These are phyloP conservation scores for Jatropha podagrica DNA, from an alignment of 441 rosid species.

Conservation along the genomic window DNA sequence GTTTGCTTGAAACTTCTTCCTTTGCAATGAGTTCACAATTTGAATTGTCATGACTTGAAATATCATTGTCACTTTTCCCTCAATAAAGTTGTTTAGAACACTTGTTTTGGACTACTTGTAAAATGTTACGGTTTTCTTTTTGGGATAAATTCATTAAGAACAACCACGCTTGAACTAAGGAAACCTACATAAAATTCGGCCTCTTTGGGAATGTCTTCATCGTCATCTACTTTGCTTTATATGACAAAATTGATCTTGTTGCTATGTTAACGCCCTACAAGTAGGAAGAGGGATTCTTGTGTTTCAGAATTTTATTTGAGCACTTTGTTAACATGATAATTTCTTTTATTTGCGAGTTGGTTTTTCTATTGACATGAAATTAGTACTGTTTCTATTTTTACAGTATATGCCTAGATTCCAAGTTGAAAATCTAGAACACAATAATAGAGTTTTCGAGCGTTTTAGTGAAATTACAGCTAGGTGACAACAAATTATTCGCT, in stretches of 20 bases:
- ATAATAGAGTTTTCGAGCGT: slow-evolving; percentile 30
- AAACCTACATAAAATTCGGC: neutral
- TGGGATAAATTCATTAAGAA: neutral
- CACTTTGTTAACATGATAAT: neutral
- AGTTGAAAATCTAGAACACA: slow-evolving; percentile 41
- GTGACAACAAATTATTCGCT: too few species aligned
- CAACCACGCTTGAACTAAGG: too few species aligned
- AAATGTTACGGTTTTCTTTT: too few species aligned
- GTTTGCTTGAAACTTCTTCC: too few species aligned
- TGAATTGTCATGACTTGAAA: neutral
- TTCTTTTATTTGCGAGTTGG: neutral
- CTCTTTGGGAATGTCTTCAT: neutral
- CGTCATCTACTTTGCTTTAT: neutral
- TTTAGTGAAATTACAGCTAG: slow-evolving; percentile 36
- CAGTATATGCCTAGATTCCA: slow-evolving; percentile 39
- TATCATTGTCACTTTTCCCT: neutral
- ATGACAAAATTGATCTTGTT: too few species aligned
- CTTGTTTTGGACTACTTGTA: neutral
- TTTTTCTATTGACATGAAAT: neutral
- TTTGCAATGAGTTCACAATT: neutral
- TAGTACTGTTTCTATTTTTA: too few species aligned
- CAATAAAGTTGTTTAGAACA: neutral
- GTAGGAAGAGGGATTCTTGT: neutral
- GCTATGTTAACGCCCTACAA: neutral
- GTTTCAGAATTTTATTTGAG: neutral